Base-by-base conservation (phyloP, 805 yeast species). In the Kluyveromyces starmeri region DNA sequence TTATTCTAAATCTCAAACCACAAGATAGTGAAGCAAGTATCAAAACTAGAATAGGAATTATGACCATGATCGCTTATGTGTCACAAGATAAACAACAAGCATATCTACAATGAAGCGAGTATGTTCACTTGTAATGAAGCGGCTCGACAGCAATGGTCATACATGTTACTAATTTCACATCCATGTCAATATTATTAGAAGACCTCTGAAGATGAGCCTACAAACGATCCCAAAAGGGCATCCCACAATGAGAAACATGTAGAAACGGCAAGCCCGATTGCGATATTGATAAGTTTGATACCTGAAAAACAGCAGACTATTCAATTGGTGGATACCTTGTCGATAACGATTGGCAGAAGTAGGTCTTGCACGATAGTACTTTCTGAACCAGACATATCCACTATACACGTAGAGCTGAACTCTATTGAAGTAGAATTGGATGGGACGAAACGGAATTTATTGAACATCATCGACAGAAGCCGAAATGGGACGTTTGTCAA, bases 401-500 rank as follows among this genome's bases (percentile, higher is more conserved):
- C 83, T 0, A 61, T 63, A 20, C 89, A 81, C 49, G 75, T 83
- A 45, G 68, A 67, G 36, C 51, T 80, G 7, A 53, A 67, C 3
- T 54, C 70, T 4, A 59, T 72, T 34, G 48, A 61, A 36, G 51
- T 63, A 43, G 52, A 57, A 15, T 47, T 59, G 3, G 59, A 57
- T 23, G 62, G 61, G 13, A 42, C 37, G 12, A 38, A 40, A 42
- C 41, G 71, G 51, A 40, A 59, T 38, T 42, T 65, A 47, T 40
- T 73, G 11, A 64, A 70, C 42, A 48, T 79, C 8, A 65, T 72
- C 3, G 89, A 80, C 51, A 44, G 62, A 20, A 63, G 67, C 32
- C 41, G 82, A 3, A 80, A 81, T 50, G 88, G 89, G 1, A 73
- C 83, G 0, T 77, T 63, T 43, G 63, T 81, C 12, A 81, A 81